phyloP scores from a whole-genome alignment of 352 stramenopile species.

The Globisporangium cederbergense region DNA sequence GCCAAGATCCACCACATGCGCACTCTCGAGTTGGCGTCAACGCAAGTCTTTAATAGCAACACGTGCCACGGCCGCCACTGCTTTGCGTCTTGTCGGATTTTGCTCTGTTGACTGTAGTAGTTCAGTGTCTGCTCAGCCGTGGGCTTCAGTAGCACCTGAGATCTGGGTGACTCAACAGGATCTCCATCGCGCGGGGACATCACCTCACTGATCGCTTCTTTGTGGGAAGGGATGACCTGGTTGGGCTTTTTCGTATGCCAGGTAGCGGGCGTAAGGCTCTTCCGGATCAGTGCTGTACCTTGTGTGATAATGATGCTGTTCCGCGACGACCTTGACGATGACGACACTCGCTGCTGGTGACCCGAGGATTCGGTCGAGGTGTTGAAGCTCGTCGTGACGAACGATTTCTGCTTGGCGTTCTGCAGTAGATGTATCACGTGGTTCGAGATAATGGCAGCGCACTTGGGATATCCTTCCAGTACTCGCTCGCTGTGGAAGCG shows the following conservation, averaged over 20 bases:
- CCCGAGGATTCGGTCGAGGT: background rate
- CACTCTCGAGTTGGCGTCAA: conserved; percentile 43
- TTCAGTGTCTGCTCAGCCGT: background rate
- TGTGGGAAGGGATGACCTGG: conserved; percentile 2
- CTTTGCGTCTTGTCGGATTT: background rate
- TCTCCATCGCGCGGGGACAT: background rate
- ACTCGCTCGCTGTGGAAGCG: conserved; percentile 55
- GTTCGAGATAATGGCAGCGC: conserved; percentile 24
- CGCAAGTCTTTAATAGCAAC: conserved; percentile 24
- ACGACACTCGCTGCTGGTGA: background rate
- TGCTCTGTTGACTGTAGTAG: conserved; percentile 3
- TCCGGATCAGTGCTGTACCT: background rate
- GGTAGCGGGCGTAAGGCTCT: background rate
- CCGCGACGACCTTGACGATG: background rate
- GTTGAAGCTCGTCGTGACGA: background rate
- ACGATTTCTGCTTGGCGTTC: conserved; percentile 14
- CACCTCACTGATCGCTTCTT: background rate
- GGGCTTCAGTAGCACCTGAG: background rate
- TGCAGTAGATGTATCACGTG: conserved; percentile 21
- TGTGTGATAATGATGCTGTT: conserved; percentile 1
- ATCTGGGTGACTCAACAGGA: background rate
- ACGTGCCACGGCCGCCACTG: background rate
- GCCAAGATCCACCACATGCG: conserved; percentile 47
- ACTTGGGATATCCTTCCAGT: conserved; percentile 49
- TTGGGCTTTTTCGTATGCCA: conserved; percentile 6